A percentile compares a stretch with the other conserved stretches of the same genome.
phyloP scores from a whole-genome alignment of 148 eudicot genomes.

The Silene latifolia region DNA sequence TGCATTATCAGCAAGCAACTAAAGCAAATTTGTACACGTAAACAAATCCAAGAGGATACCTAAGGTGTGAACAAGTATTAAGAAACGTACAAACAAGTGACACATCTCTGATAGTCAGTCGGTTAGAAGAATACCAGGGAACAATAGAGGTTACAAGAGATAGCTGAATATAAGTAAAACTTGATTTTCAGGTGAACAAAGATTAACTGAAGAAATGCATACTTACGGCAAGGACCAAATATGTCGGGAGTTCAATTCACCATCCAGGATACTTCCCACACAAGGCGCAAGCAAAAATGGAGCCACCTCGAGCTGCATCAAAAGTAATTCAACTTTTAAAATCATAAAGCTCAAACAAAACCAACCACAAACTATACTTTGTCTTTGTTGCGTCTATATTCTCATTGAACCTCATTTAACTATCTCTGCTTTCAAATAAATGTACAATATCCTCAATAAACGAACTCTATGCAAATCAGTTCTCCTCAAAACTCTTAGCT shows the following conservation, averaged over 20 bases:
- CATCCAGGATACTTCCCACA: slow-evolving; percentile 27
- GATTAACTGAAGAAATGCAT: slow-evolving; percentile 1
- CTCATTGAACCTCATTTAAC: background rate
- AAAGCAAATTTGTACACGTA: background rate
- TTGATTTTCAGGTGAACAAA: background rate
- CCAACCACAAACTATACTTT: background rate
- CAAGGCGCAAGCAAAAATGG: slow-evolving; percentile 81
- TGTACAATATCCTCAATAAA: background rate
- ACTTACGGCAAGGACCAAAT: slow-evolving; percentile 96
- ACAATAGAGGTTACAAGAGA: background rate
- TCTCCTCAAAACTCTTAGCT: background rate
- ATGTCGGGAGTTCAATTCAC: slow-evolving; percentile 44
- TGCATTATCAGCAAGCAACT: background rate
- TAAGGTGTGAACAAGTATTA: background rate
- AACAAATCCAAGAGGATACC: background rate
- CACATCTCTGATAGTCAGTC: background rate
- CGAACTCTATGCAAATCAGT: background rate
- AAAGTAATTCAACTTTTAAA: slow-evolving; percentile 19
- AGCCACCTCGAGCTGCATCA: slow-evolving; percentile 70
- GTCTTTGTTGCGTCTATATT: background rate
- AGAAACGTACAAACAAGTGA: background rate
- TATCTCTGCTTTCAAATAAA: too few relatives aligned
- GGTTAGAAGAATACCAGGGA: background rate
- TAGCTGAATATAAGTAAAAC: background rate
- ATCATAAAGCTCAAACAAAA: background rate